Evolutionary conservation across 768 basidiomycete genomes (phyloP), one percentile per base, ranked within the genome.

Genomic region (Psilocybe sp.): DNA sequence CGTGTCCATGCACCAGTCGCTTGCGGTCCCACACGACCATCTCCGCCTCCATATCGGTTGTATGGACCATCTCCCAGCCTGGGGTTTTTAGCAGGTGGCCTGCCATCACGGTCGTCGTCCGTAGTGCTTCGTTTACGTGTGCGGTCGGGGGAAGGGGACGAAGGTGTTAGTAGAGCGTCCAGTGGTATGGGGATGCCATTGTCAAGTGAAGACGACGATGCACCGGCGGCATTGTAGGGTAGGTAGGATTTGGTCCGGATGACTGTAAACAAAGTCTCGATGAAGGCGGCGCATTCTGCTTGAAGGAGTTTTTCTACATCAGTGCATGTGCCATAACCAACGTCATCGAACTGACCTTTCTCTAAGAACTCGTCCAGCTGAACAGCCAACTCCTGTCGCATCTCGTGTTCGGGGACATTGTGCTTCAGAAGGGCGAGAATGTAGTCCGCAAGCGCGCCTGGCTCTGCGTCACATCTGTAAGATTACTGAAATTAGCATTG

Each of bases 301-400:
- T 47, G 38, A 44, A 50, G 47, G 53, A 16, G 38, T 44, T 44
- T 53, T 41, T 15, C 36, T 19, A 50, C 60, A 47, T 55, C 58
- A 33, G 59, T 14, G 14, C 35, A 49, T n/a, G 35, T 45, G 11
- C 18, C 18, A 6, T 8, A 15, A 10, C 46, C 31, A 15, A 50
- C 23, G 38, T 31, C 31, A 33, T 7, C 40, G 28, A 15, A 62
- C 77, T 52, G 51, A 90, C 94, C 88, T 71, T 89, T 87, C 72
- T 96, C 94, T 19, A 98, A 78, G 66, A 98, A 98, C 67, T 97
- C 95, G 47, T 87, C 87, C 47, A 98, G 75, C 63, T 97, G 92
- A 0, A 77, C 60, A 1, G 74, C 64, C 48, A 97, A 72, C 62
- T 92, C 89, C 57, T 82, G 82, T 56, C 88, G 78, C 79, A 98